These are phyloP conservation scores for Deuterostichococcus epilithicus DNA, from an alignment of 139 green algal species.

Conservation along the genomic window DNA sequence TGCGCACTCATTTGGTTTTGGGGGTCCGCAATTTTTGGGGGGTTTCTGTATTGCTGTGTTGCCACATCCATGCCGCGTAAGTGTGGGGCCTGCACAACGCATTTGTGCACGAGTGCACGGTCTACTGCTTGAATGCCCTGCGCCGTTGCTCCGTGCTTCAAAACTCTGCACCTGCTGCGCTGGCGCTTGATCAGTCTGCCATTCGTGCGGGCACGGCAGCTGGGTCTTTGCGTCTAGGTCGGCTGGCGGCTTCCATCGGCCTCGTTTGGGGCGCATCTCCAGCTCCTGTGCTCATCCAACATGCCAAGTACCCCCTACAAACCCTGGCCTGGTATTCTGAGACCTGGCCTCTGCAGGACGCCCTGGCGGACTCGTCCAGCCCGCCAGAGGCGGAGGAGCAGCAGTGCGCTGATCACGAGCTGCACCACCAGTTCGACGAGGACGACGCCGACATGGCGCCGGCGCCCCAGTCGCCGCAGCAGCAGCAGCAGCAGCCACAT, in stretches of 20 bases:
- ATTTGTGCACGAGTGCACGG: background rate
- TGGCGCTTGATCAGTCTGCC: too few species aligned
- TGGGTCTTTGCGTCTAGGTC: too few species aligned
- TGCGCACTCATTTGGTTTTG: background rate
- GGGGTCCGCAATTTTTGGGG: background rate
- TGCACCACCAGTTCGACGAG: background rate
- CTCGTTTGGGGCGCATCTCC: too few species aligned
- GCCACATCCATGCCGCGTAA: background rate
- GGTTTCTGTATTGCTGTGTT: background rate
- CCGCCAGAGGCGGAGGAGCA: background rate
- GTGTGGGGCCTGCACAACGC: background rate
- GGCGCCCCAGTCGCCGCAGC: background rate
- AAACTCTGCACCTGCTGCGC: too few species aligned
- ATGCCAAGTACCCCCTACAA: too few species aligned
- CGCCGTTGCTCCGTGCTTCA: too few species aligned
- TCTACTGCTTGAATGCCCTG: background rate
- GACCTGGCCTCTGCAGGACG: background rate
- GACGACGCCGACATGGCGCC: background rate
- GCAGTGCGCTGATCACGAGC: background rate
- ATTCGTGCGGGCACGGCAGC: too few species aligned
- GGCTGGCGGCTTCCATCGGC: too few species aligned
- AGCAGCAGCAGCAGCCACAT: too few species aligned
- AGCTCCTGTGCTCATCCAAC: too few species aligned
- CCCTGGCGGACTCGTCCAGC: background rate
- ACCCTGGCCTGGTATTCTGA: background rate